phyloP scores from a whole-genome alignment of 2,329 filamentous ascomycete species.

The Cordyceps javanica region DNA sequence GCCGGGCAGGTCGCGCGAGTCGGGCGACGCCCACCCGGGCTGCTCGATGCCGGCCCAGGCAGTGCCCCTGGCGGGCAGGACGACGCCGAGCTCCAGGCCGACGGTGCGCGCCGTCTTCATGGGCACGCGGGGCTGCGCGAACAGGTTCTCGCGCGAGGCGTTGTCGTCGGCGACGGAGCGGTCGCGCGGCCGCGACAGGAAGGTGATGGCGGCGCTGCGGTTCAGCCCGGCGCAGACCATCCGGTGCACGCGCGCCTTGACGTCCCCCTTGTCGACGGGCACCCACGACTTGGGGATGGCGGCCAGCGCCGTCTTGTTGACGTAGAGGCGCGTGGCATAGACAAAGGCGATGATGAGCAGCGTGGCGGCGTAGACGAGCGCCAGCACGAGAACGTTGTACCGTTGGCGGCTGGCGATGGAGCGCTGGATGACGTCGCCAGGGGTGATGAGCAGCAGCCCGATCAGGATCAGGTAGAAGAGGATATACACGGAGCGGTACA shows the following conservation, averaged over 20 bases:
- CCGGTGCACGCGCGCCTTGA: conserved; percentile 65
- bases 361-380: conserved; percentile 68
- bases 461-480: conserved; percentile 68
- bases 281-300: conserved; percentile 84
- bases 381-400: conserved; percentile 79
- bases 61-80: conserved; percentile 44
- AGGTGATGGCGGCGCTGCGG: conserved; percentile 75
- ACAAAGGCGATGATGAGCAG: conserved; percentile 65
- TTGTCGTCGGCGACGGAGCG: neutral
- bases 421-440: conserved; percentile 74
- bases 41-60: conserved; percentile 83
- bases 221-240: conserved; percentile 69
- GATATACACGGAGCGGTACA: conserved; percentile 75
- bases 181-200: conserved; percentile 62
- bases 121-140: conserved; percentile 26
- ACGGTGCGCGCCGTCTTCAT: conserved; percentile 22
- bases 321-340: conserved; percentile 79
- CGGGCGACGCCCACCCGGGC: conserved; percentile 80
- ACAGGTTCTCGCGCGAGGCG: conserved; percentile 8
- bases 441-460: conserved; percentile 70
- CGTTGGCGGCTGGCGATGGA: conserved; percentile 59
- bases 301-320: conserved; percentile 70
- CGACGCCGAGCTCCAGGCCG: conserved; percentile 34
- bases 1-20: conserved; percentile 65
- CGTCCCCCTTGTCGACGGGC: conserved; percentile 78